Evolutionary conservation across 2,329 filamentous ascomycete genomes (phyloP), one percentile per base, ranked within the genome.

Genomic region (Alternaria solani): DNA sequence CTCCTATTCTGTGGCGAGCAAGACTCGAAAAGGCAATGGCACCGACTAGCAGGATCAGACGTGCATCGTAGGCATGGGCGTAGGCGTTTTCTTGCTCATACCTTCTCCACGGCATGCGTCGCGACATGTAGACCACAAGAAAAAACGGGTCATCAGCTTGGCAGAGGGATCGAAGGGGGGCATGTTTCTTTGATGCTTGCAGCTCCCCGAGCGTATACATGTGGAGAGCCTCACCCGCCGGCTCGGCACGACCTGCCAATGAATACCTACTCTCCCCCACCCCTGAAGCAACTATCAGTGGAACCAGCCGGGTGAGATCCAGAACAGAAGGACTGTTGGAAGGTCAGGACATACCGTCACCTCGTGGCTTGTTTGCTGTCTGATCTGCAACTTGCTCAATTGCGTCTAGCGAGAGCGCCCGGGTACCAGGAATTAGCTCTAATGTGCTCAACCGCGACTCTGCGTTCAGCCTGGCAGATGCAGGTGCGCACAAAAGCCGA

Each of bases 331-430:
- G 32, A 36, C 32, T 36, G 0, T 8, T 11, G 44, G 28, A 23
- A 9, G 44, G 28, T 34, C 16, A 11, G 18, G 14, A 18, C 34
- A 23, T 48, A 48, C n/a, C 20, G 44, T 20, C 44, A 18, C 44
- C 44, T 18, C 32, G 26, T 47, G 28, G 44, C 6, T 47, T 30
- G 18, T 28, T 34, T 48, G 44, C 26, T 47, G 8, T 23, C 18
- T 23, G 44, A 34, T 48, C 44, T 48, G 44, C 44, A 48, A 48
- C 44, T 48, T 32, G 28, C 28, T 32, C 28, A 32, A 48, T 32
- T 8, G 44, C 28, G 44, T 48, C 44, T 48, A 48, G 44, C 44
- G 30, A 30, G 18, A 48, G 34, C 32, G 32, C 32, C 32, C 14
- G 4, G 30, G 18, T 36, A 34, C 18, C 30, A 36, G 14, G 30